Evolutionary conservation across 768 basidiomycete species (phyloP), one percentile per base, ranked within the genome.

Genomic region (Psilocybe azurescens): DNA sequence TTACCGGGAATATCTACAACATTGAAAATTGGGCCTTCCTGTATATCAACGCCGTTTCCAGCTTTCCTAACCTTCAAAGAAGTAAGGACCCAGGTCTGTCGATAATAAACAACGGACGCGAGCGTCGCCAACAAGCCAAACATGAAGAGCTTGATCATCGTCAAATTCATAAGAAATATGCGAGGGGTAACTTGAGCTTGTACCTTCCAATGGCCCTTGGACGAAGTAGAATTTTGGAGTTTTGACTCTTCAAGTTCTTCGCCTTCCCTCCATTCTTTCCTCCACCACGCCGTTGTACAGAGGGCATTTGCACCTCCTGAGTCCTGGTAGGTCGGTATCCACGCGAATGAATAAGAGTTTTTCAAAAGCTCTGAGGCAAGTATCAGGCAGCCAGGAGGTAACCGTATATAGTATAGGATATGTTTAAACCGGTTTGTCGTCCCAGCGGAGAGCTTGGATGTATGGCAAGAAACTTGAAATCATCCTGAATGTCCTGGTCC

Each of bases 1-100:
- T 75, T 85, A 4, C 83, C 86, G 10, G 81, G 80, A 9, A 88
- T 68, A 49, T 86, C 82, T 9, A 76, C 74, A 3, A 88, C 82
- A 11, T 39, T 49, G 47, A 61, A 63, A 47, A 51, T 55, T 7
- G 53, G 30, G 11, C n/a, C 38, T 14, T 54, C 49, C 14, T 47
- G 52, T n/a, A n/a, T n/a, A 7, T 14, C 10, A 2, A 24, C 30
- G 1, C 29, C 52, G 16, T 58, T 32, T 18, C 20, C 46, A 8
- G 20, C n/a, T 18, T 58, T 14, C n/a, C n/a, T 18, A 5, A 9
- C 3, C 16, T 50, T 49, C 41, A 20, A 16, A 7, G 10, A n/a
- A 18, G 13, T 1, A 6, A 30, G 20, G 6, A 33, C 11, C 16
- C 20, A 44, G 20, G 33, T 33, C 13, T 20, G 32, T 41, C 53